Evolutionary conservation across 495 filamentous ascomycete genomes (phyloP).

Genomic region (Apiosordaria backusii): DNA sequence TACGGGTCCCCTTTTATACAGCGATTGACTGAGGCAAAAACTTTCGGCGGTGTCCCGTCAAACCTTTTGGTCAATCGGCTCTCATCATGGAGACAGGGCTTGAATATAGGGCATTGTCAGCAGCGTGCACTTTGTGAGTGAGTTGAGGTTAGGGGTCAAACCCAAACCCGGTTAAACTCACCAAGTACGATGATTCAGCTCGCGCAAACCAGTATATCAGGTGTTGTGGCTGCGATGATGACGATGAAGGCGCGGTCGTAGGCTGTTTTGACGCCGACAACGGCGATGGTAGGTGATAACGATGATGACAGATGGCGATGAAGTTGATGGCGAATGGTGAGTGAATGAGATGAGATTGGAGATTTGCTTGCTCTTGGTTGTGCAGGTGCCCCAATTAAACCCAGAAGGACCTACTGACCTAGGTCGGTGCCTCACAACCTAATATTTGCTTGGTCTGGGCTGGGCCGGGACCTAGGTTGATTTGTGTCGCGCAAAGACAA

Average conservation of each 20-base stretch:
- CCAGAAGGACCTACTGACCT: background rate
- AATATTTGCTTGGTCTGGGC: background rate
- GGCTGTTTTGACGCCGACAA: background rate
- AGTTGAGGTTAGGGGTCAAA: background rate
- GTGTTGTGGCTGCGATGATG: background rate
- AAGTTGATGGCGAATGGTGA: background rate
- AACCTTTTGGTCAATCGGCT: background rate
- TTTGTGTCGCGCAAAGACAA: no score
- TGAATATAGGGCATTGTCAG: background rate
- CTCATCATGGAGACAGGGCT: background rate
- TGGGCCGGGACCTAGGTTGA: background rate
- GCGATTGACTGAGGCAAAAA: background rate
- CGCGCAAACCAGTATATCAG: background rate
- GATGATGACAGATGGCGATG: background rate
- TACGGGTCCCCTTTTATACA: background rate
- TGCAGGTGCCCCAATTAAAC: background rate
- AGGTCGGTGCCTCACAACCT: background rate
- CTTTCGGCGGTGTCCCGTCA: background rate
- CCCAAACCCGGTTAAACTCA: background rate
- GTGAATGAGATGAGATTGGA: background rate
- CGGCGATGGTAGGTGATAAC: background rate
- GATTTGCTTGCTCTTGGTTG: background rate
- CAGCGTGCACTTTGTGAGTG: background rate
- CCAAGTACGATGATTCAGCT: background rate
- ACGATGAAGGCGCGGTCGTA: no score